phyloP scores from a whole-genome alignment of 2,329 filamentous ascomycete species.

The Chaetomium strumarium region DNA sequence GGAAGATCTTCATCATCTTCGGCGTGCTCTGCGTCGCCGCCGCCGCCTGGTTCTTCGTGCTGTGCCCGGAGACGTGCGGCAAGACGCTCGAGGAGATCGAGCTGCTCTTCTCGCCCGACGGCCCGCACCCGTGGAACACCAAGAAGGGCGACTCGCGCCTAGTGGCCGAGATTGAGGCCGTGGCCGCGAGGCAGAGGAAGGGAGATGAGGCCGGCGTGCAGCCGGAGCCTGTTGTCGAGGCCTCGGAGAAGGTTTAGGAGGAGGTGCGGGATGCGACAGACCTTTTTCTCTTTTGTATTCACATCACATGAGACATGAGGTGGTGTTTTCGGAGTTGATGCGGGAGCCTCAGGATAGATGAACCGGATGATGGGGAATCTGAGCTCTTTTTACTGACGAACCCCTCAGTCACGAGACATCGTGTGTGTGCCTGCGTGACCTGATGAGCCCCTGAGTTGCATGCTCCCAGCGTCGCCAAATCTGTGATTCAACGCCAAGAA shows the following conservation, averaged over 20 bases:
- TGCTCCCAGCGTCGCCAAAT: too few relatives aligned
- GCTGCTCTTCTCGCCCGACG: slow-evolving; percentile 30
- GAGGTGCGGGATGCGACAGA: background rate
- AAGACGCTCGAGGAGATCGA: slow-evolving; percentile 40
- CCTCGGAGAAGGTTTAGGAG: slow-evolving; percentile 13
- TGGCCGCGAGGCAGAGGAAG: slow-evolving; percentile 20
- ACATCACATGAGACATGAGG: too few relatives aligned
- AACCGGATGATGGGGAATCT: too few relatives aligned
- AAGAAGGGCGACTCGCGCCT: slow-evolving; percentile 27
- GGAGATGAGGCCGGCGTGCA: slow-evolving; percentile 7
- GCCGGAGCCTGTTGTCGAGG: background rate
- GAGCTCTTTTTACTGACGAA: too few relatives aligned
- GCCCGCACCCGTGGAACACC: slow-evolving; percentile 37
- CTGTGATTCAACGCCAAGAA: too few relatives aligned
- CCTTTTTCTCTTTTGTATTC: too few relatives aligned
- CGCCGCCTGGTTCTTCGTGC: slow-evolving; percentile 31
- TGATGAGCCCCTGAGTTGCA: too few relatives aligned
- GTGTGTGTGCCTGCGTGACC: too few relatives aligned
- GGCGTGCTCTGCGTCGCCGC: slow-evolving; percentile 33
- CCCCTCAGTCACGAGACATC: too few relatives aligned
- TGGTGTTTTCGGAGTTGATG: too few relatives aligned
- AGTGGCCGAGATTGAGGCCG: slow-evolving; percentile 26
- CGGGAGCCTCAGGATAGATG: too few relatives aligned
- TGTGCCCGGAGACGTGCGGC: slow-evolving; percentile 36
- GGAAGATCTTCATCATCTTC: slow-evolving; percentile 41